Percentiles rank a stretch among this genome's conserved stretches.
Evolutionary conservation across 2,329 filamentous ascomycete species (phyloP).

Genomic region (Cladorrhinum sp.): DNA sequence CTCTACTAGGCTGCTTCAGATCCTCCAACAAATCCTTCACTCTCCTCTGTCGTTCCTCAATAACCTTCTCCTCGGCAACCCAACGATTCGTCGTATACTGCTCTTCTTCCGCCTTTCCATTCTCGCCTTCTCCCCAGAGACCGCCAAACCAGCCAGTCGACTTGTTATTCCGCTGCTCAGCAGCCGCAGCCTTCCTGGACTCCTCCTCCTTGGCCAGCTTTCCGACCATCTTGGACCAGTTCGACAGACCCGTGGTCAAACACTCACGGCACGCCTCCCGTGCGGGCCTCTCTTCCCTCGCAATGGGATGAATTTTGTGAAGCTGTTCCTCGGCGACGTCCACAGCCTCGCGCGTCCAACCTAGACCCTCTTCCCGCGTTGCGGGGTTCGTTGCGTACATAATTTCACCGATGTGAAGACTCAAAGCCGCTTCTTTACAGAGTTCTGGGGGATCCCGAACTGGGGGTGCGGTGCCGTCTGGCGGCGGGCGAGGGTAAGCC

Average conservation of each 20-base stretch:
- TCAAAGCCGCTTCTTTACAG: constrained; percentile 83
- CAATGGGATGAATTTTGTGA: constrained; percentile 38
- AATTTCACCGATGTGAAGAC: constrained; percentile 91
- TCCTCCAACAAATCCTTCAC: constrained; percentile 54
- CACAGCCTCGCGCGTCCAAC: constrained; percentile 87
- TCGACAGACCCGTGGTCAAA: constrained; percentile 69
- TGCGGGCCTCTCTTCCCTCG: constrained; percentile 37
- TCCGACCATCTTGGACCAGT: constrained; percentile 80
- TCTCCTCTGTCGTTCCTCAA: constrained; percentile 49
- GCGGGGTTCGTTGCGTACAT: constrained; percentile 66
- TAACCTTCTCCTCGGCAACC: constrained; percentile 54
- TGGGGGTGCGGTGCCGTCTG: constrained; percentile 67
- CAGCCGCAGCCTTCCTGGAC: constrained; percentile 31
- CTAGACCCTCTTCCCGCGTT: constrained; percentile 66
- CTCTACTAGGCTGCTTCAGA: constrained; percentile 36
- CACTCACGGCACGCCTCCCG: constrained; percentile 71
- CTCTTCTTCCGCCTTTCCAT: constrained; percentile 31
- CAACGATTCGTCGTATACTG: constrained; percentile 42
- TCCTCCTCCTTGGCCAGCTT: constrained; percentile 56
- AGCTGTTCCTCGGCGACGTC: constrained; percentile 72
- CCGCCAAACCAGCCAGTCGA: constrained; percentile 37
- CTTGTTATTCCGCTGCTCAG: background rate
- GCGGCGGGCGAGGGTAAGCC: constrained; percentile 66
- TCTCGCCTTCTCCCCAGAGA: constrained; percentile 39
- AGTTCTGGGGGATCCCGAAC: constrained; percentile 61